A percentile compares a stretch with the other conserved stretches of the same genome.
Evolutionary conservation across 768 basidiomycete species (phyloP).

Genomic region (Mycena indigotica): DNA sequence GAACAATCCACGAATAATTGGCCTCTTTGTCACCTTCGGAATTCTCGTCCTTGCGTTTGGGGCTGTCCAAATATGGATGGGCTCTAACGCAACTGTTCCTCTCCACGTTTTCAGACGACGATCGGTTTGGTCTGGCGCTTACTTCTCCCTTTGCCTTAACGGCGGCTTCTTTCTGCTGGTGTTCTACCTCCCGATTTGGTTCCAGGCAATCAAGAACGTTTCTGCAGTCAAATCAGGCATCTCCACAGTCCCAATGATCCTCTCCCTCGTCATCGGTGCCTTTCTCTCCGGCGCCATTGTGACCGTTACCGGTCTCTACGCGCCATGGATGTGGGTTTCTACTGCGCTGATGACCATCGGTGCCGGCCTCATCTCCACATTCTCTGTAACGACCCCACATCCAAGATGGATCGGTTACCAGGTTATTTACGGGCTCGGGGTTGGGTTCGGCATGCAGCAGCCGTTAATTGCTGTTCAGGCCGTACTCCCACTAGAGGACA

Average conservation of each 20-base stretch:
- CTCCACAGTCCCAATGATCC: slow-evolving; percentile 36
- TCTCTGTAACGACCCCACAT: slow-evolving; percentile 25
- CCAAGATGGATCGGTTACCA: slow-evolving; percentile 27
- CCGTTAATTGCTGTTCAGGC: slow-evolving; percentile 25
- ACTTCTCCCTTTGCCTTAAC: slow-evolving; percentile 10
- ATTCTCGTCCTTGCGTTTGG: slow-evolving; percentile 18
- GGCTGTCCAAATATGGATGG: slow-evolving; percentile 10
- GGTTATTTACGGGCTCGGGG: slow-evolving; percentile 30
- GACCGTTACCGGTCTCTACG: slow-evolving; percentile 37
- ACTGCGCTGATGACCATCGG: slow-evolving; percentile 39
- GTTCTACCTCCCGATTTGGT: slow-evolving; percentile 19
- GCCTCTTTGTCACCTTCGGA: slow-evolving; percentile 7
- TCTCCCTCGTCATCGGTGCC: slow-evolving; percentile 41
- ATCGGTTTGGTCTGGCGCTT: slow-evolving; percentile 13
- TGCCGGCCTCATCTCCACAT: slow-evolving; percentile 37
- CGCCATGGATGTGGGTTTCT: slow-evolving; percentile 26
- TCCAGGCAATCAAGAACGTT: slow-evolving; percentile 41
- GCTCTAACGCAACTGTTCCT: slow-evolving; percentile 12
- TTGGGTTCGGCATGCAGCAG: slow-evolving; percentile 28
- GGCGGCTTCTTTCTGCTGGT: slow-evolving; percentile 16
- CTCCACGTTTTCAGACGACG: slow-evolving; percentile 14
- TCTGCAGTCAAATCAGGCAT: slow-evolving; percentile 38
- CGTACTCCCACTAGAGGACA: slow-evolving; percentile 13
- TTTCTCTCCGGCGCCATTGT: slow-evolving; percentile 41
- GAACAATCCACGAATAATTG: slow-evolving; percentile 27